phyloP scores from a whole-genome alignment of 2,329 filamentous ascomycete species.

The Sporothrix protearum region DNA sequence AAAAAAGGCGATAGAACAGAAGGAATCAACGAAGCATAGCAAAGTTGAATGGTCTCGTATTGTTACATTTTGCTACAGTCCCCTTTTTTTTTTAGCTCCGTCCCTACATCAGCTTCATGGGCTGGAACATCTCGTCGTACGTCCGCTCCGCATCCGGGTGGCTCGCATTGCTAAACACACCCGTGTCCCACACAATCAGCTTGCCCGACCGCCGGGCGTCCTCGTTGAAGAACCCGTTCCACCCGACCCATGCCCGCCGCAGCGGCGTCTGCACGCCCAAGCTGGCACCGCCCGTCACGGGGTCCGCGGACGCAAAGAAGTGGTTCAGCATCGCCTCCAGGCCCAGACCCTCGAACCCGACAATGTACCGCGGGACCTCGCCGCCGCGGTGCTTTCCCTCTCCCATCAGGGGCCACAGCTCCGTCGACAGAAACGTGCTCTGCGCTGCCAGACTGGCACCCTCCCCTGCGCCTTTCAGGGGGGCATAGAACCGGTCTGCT shows the following conservation, averaged over 20 bases:
- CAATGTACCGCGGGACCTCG: constrained; percentile 54
- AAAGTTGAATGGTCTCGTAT: no score
- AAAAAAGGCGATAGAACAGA: background rate
- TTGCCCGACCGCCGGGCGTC: constrained; percentile 55
- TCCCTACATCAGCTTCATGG: background rate
- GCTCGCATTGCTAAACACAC: constrained; percentile 33
- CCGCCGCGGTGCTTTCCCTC: constrained; percentile 31
- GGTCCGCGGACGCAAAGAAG: constrained; percentile 36
- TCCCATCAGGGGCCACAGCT: constrained; percentile 45
- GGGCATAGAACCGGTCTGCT: constrained; percentile 84
- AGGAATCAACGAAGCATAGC: background rate
- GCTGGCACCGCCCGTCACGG: constrained; percentile 34
- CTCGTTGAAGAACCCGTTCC: constrained; percentile 62
- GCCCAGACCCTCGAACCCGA: constrained; percentile 59
- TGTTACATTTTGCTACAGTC: background rate
- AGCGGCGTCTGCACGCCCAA: constrained; percentile 41
- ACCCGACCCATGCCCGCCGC: constrained; percentile 52
- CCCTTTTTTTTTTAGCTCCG: background rate
- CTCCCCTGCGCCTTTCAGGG: constrained; percentile 38
- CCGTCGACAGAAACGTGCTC: constrained; percentile 50
- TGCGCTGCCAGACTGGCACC: background rate
- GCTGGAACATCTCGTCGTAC: background rate
- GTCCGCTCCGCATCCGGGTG: constrained; percentile 24
- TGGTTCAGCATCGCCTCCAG: constrained; percentile 49
- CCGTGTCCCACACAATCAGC: constrained; percentile 59